Base-by-base conservation (phyloP, 2,329 filamentous ascomycete species). In the Sporothrix sp. region DNA sequence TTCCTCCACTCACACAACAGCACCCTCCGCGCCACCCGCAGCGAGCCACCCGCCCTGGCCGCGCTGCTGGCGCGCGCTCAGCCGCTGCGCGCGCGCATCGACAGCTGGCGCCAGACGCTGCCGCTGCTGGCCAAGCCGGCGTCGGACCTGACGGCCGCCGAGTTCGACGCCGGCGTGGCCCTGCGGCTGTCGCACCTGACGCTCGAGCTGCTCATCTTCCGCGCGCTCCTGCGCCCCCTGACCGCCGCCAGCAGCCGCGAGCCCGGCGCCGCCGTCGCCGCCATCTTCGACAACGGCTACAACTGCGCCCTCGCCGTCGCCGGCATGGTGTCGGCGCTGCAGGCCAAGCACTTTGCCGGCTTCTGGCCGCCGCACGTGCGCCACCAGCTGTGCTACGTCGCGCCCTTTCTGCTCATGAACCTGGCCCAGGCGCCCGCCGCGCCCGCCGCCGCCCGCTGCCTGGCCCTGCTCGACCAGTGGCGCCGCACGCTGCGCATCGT, bases 341-440 rank as follows among this genome's bases (percentile, higher is more conserved):
- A 54, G 33, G 55, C 53, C 10, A 57, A 54, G 37, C 57, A 61
- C 49, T 60, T 61, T 55, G 48, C 58, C 7, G 56, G 39, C n/a
- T 61, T 58, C 35, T 61, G 59, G 59, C 56, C 52, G 49, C 30
- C 25, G 7, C 35, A 61, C 33, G 43, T 54, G 3, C 58, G 59
- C 28, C 60, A 60, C 38, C 57, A 61, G 25, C 54, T 61, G 4
- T 60, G 57, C 53, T 61, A 61, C 40, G 52, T 61, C 1, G 57
- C 58, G 4, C 57, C 33, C 27, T 60, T 61, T 40, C 48, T 61
- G 3, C 35, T 61, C 20, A 51, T 60, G 27, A 61, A 56, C 46
- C 50, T 61, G 3, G 53, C 59, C 3, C 59, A 61, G 28, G 55
- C 59, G 1, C 48, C 58, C 7, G 59, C 57, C 4, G 39, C 28